These are phyloP conservation scores for Exophiala sp. DNA, from an alignment of 2,329 filamentous ascomycete species.

Conservation along the genomic window DNA sequence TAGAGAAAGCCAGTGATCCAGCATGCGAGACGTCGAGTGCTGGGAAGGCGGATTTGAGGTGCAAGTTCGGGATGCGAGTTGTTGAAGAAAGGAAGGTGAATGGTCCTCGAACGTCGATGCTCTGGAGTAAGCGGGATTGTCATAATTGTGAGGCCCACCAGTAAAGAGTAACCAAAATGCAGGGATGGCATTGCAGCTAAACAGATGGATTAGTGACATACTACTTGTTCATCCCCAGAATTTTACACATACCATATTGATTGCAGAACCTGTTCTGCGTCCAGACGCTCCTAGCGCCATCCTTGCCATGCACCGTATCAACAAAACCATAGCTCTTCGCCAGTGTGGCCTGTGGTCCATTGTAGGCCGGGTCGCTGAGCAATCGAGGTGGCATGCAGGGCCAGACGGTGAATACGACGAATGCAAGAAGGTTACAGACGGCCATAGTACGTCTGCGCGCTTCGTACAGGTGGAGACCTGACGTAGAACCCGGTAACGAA, in stretches of 20 bases:
- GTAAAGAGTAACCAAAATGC: conserved; percentile 71
- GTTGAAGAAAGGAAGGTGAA: conserved; percentile 35
- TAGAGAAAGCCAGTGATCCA: conserved; percentile 58
- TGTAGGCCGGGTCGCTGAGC: conserved; percentile 52
- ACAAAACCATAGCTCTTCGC: conserved; percentile 59
- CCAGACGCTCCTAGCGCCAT: conserved; percentile 65
- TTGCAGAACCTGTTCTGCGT: conserved; percentile 71
- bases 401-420: conserved; percentile 58
- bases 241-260: conserved; percentile 58
- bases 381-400: conserved; percentile 60
- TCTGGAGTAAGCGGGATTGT: conserved; percentile 60
- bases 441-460: conserved; percentile 56
- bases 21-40: conserved; percentile 51
- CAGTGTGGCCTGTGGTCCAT: conserved; percentile 54
- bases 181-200: conserved; percentile 70
- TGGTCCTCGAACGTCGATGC: conserved; percentile 43
- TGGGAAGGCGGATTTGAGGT: conserved; percentile 41
- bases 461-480: conserved; percentile 54
- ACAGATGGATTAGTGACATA: not conserved
- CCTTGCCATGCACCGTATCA: conserved; percentile 56
- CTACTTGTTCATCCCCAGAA: too few species aligned
- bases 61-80: conserved; percentile 27
- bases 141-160: conserved; percentile 67
- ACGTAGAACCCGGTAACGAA: conserved; percentile 37
- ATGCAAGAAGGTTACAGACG: conserved; percentile 57